These are phyloP conservation scores for Grosmannia clavigera DNA, from an alignment of 2,329 filamentous ascomycete genomes.

Conservation along the genomic window DNA sequence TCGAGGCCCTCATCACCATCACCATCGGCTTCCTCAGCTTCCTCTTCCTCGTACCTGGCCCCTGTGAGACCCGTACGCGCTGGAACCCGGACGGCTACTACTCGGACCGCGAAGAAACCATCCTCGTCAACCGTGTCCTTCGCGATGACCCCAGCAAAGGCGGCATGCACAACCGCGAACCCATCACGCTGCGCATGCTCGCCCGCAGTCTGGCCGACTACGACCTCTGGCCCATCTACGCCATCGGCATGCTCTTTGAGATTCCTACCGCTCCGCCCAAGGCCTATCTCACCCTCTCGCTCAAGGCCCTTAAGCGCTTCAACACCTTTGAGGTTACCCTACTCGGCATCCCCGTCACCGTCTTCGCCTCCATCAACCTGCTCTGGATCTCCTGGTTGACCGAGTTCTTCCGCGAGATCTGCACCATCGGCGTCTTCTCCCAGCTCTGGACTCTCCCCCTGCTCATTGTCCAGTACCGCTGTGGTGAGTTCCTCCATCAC, in stretches of 20 bases:
- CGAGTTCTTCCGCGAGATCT: constrained; percentile 34
- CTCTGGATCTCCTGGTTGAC: constrained; percentile 34
- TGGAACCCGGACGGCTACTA: constrained; percentile 47
- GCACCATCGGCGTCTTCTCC: constrained; percentile 35
- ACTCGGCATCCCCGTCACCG: constrained; percentile 33
- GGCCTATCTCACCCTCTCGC: constrained; percentile 45
- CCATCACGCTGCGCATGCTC: constrained; percentile 34
- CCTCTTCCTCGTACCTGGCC: constrained; percentile 41
- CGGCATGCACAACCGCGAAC: constrained; percentile 47
- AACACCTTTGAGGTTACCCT: constrained; percentile 49
- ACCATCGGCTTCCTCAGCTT: constrained; percentile 36
- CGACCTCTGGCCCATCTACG: constrained; percentile 29
- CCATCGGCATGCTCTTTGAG: constrained; percentile 38
- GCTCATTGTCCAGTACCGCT: not conserved
- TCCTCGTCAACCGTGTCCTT: constrained; percentile 44
- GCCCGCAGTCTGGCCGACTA: constrained; percentile 34
- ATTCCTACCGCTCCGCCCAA: constrained; percentile 36
- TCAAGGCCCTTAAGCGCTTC: constrained; percentile 41
- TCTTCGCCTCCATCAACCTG: constrained; percentile 37
- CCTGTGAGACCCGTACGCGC: constrained; percentile 40
- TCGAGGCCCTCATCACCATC: constrained; percentile 39
- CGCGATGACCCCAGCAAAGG: constrained; percentile 49
- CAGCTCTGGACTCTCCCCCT: constrained; percentile 23
- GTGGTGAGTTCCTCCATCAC: not conserved
- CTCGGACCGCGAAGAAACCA: constrained; percentile 39